Base-by-base conservation (phyloP, 768 basidiomycete species). In the Psilocybe cyanescens region DNA sequence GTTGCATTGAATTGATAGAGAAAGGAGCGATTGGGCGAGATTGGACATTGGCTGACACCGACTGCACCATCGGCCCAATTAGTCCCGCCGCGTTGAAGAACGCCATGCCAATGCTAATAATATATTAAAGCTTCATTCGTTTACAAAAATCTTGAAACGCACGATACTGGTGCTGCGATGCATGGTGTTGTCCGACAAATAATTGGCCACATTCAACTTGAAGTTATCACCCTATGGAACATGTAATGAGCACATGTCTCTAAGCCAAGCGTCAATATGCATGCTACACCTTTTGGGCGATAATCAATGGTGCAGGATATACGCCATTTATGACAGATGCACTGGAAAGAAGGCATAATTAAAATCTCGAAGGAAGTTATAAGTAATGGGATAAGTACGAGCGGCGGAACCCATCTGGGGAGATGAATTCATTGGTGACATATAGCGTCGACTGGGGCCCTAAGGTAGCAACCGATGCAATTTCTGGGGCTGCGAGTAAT, bases 381-480 rank as follows among this genome's bases (percentile, higher is more conserved):
- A 24, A 24, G 24, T 24, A 24, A 24, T 24, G 24, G 24, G 31
- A 33, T 12, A 61, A 66, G 28, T 46, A 64, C 57, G 58, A 56
- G 5, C 83, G 72, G 66, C 46, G 59, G 61, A 78, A 83, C 17
- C 84, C 84, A 71, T 86, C 85, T 0, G 84, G 85, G n/a, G 77
- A 64, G 58, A 85, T 81, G 12, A 71, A 60, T 57, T 73, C 74
- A 68, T 85, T 85, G 9, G 71, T 69, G 48, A 84, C 72, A 54
- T 74, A 65, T 3, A 84, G 63, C 28, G 78, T 68, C 7, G 72
- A 67, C 28, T 51, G 54, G 0, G 75, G 74, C 0, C 76, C 74
- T 55, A 75, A 57, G 3, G 65, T 61, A 51, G 66, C 50, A 37
- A 51, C 30, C 12, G 50, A n/a, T 7, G 50, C 28, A 31, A 51